Evolutionary conservation across 768 basidiomycete genomes (phyloP), one percentile per base, ranked within the genome.

Genomic region (Boletus rubescentipes): DNA sequence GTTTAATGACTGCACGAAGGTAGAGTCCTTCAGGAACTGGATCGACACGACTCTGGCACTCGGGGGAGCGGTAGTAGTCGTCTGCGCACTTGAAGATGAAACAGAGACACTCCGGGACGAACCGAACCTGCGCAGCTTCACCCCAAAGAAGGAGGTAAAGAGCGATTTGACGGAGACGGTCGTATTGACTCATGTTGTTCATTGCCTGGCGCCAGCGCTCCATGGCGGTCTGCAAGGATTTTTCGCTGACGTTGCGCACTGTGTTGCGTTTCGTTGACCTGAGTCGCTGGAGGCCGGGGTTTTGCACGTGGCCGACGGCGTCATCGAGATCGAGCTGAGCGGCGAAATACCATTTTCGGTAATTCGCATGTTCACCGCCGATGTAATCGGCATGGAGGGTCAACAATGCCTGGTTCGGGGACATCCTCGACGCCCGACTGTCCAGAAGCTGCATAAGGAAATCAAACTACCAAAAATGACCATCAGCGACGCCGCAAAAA

Each of bases 71-170:
- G 72, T 99, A 99, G 72, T 98, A 99, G 74, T 99, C 97, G 68
- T 99, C 97, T 14, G 97, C 97, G 67, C 97, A 98, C 75, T 99
- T 99, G 88, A 99, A 99, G 73, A 99, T 97, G 80, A 98, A 99
- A 75, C 94, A 98, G 42, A 99, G 75, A 64, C 93, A 95, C 70
- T 99, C 97, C 3, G 97, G 96, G 14, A 92, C 81, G 72, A 98
- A 98, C 14, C 97, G 87, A 37, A 98, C 93, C 67, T 98, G 94
- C 12, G 97, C 96, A 0, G 93, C 95, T 72, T 99, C 97, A 51
- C 96, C 97, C 97, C 97, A 99, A 58, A 92, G 91, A 26, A 99
- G 82, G 26, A 98, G 82, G 69, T 89, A 98, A 5, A 99, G 81
- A 0, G 97, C 97, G 61, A 99, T 87, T 73, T 99, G 97, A 31